Conservation (phyloP, 2,329 filamentous ascomycete species). For the Diatrype stigma region DNA sequence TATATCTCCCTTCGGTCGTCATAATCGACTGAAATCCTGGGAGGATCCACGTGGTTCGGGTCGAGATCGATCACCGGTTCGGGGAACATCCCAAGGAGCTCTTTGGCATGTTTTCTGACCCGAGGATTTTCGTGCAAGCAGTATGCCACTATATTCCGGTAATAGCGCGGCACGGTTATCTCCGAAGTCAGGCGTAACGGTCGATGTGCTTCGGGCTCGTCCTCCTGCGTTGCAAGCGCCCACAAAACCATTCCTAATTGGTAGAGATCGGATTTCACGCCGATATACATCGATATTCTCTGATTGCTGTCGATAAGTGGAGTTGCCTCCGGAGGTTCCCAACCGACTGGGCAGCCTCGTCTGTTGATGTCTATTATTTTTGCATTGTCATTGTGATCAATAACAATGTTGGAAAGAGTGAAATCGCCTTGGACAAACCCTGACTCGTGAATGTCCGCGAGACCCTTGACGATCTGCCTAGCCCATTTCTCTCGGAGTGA, state of each 20-base stretch:
- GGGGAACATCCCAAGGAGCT: conserved; percentile 68
- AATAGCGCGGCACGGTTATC: conserved; percentile 71
- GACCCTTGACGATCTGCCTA: conserved; percentile 80
- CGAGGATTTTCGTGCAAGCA: conserved; percentile 75
- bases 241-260: conserved; percentile 97
- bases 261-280: conserved; percentile 93
- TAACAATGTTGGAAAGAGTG: conserved; percentile 93
- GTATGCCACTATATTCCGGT: conserved; percentile 66
- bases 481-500: conserved; percentile 79
- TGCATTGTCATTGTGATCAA: conserved; percentile 77
- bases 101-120: conserved; percentile 66
- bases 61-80: conserved; percentile 21
- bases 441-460: conserved; percentile 90
- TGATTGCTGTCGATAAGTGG: conserved; percentile 83
- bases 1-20: conserved; percentile 36
- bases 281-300: conserved; percentile 93
- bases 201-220: conserved; percentile 79
- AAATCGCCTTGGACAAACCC: conserved; percentile 98
- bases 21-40: conserved; percentile 38
- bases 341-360: conserved; percentile 92
- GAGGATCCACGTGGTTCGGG: conserved; percentile 20
- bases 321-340: conserved; percentile 92
- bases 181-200: conserved; percentile 61
- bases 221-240: conserved; percentile 80
- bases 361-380: conserved; percentile 99